A percentile compares a stretch with the other conserved stretches of the same genome.
These are phyloP conservation scores for Hyphodiscus hymeniophilus DNA, from an alignment of 495 filamentous ascomycete genomes.

Conservation along the genomic window DNA sequence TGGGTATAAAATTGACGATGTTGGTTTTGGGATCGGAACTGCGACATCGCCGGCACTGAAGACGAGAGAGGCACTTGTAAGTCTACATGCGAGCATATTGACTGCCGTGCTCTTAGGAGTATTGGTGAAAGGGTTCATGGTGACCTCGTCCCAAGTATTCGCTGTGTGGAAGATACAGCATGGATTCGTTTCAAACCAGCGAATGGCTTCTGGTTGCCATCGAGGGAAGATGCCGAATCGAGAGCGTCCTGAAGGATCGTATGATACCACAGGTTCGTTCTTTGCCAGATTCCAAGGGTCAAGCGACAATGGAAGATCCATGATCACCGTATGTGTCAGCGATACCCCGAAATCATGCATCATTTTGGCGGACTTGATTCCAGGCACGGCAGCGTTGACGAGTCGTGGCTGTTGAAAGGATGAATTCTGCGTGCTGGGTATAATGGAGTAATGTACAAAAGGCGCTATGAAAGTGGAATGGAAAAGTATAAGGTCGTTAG, in stretches of 20 bases:
- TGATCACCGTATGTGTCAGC: slow-evolving; percentile 47
- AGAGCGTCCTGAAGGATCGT: slow-evolving; percentile 41
- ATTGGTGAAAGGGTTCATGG: not conserved
- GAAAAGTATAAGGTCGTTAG: slow-evolving; percentile 54
- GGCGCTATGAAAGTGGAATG: slow-evolving; percentile 51
- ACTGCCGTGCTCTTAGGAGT: slow-evolving; percentile 28
- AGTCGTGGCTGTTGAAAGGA: slow-evolving; percentile 17
- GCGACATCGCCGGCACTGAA: slow-evolving; percentile 50
- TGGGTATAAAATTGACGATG: slow-evolving; percentile 23
- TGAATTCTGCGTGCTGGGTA: slow-evolving; percentile 27
- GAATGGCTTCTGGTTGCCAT: slow-evolving; percentile 39
- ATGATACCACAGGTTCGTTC: slow-evolving; percentile 45
- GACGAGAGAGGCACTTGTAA: slow-evolving; percentile 50
- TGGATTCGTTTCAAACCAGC: slow-evolving; percentile 55
- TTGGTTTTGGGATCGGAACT: slow-evolving; percentile 29
- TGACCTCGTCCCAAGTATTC: slow-evolving; percentile 49
- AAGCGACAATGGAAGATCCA: slow-evolving; percentile 58
- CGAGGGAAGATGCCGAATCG: slow-evolving; percentile 59
- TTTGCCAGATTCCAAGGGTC: slow-evolving; percentile 47
- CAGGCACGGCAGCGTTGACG: slow-evolving; percentile 41
- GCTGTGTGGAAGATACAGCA: slow-evolving; percentile 63
- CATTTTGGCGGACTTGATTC: slow-evolving; percentile 52
- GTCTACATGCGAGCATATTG: slow-evolving; percentile 53
- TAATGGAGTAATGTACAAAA: slow-evolving; percentile 57
- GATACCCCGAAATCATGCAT: slow-evolving; percentile 69